Evolutionary conservation across 257 asterid genomes (phyloP).

Genomic region (Craterostigma plantagineum): DNA sequence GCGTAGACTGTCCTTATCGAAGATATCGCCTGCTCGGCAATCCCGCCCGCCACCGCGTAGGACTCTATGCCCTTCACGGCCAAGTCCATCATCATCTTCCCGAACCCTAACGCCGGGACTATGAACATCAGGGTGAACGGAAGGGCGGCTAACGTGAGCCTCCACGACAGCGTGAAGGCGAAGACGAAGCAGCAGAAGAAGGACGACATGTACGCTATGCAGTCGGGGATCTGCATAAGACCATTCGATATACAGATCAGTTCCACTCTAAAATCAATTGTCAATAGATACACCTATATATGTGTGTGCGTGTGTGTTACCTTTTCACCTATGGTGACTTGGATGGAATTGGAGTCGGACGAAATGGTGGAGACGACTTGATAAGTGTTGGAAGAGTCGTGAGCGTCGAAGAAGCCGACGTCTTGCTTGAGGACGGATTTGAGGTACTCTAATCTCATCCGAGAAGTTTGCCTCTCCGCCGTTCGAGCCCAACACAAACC

Average conservation of each 20-base stretch:
- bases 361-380: conserved; percentile 74
- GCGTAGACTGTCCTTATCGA: conserved; percentile 78
- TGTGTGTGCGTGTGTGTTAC: conserved; percentile 7
- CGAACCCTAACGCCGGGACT: conserved; percentile 77
- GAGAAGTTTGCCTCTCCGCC: conserved; percentile 81
- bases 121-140: conserved; percentile 49
- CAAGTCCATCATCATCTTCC: conserved; percentile 49
- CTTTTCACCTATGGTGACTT: conserved; percentile 83
- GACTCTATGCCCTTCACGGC: conserved; percentile 45
- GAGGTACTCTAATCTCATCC: conserved; percentile 42
- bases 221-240: conserved; percentile 41
- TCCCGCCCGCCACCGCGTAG: conserved; percentile 38
- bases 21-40: conserved; percentile 72
- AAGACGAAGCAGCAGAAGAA: conserved; percentile 45
- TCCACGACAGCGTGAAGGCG: conserved; percentile 60
- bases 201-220: conserved; percentile 50
- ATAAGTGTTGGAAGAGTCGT: conserved; percentile 56
- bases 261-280: too few relatives aligned
- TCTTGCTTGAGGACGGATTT: conserved; percentile 90
- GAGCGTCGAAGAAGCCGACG: conserved; percentile 78
- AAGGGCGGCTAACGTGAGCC: conserved; percentile 50
- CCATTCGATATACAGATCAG: too few relatives aligned
- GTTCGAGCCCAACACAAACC: conserved; percentile 96
- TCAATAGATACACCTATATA: too few relatives aligned
- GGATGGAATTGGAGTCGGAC: conserved; percentile 60